A percentile compares a stretch with the other conserved stretches of the same genome.
Conservation (phyloP, 176 grass and related monocot genomes). For the Oryza meridionalis region DNA sequence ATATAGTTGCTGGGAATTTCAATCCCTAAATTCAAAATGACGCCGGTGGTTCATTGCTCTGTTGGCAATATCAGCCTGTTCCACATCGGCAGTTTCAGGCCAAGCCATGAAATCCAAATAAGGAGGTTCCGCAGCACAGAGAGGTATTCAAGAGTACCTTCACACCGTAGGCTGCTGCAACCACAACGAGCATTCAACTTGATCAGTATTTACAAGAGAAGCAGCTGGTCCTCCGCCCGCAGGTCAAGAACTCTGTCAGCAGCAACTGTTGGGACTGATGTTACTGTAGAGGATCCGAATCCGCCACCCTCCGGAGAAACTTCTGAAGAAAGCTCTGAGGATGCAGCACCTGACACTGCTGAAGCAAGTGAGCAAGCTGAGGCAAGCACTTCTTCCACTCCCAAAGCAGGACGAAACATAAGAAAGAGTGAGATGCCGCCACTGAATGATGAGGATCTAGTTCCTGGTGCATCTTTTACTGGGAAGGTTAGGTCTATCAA, state of each 20-base stretch:
- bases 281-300: conserved; percentile 64
- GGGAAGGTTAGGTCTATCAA: conserved; percentile 88
- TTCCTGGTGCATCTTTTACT: conserved; percentile 76
- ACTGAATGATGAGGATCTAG: conserved; percentile 75
- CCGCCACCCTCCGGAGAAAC: conserved; percentile 53
- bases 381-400: conserved; percentile 42
- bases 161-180: conserved; percentile 41
- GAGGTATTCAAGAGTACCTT: conserved; percentile 46
- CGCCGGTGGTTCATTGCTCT: conserved; percentile 71
- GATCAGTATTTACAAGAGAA: conserved; percentile 56
- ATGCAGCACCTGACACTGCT: conserved; percentile 31
- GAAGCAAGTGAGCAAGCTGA: conserved; percentile 50
- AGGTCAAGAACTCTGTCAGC: conserved; percentile 49
- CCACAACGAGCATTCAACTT: conserved; percentile 57
- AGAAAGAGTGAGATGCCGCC: conserved; percentile 75
- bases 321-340: conserved; percentile 51
- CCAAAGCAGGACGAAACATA: conserved; percentile 51
- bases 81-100: conserved; percentile 58
- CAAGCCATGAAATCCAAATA: conserved; percentile 51
- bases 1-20: not conserved
- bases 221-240: conserved; percentile 47
- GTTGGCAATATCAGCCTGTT: conserved; percentile 72
- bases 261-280: conserved; percentile 63
- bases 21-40: conserved; percentile 63
- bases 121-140: conserved; percentile 55